Base-by-base conservation (phyloP, 805 yeast genomes). In the Soucietia sequanensis region DNA sequence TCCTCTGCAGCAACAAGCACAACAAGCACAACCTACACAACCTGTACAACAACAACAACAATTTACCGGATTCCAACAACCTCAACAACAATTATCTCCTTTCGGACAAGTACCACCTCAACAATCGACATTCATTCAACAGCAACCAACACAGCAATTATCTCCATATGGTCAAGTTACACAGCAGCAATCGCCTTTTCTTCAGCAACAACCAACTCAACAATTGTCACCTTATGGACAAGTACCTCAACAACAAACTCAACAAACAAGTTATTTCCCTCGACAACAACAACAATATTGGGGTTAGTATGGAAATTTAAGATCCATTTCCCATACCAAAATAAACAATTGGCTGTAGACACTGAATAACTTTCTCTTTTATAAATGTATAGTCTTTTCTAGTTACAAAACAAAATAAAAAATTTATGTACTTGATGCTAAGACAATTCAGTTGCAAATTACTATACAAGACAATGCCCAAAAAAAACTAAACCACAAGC, bases 161-260 rank as follows among this genome's bases (percentile, higher is more conserved):
- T n/a, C n/a, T n/a, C n/a, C n/a, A n/a, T 35, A 29, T 23, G 34
- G 30, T 16, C 38, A 35, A 26, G 5, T 30, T 7, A 31, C 27
- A 17, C 38, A 30, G 17, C 38, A 31, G 20, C 27, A 25, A 14
- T 10, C 27, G 8, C 12, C 6, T 6, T 23, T 23, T n/a, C 30
- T 10, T 10, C 30, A 27, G 15, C 31, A 16, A 4, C 31, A 29
- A 23, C 23, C 23, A n/a, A n/a, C n/a, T 21, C 38, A 18, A 20
- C 52, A 46, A 34, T 42, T 41, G 35, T n/a, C n/a, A n/a, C n/a
- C n/a, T n/a, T 35, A 29, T 23, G 34, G 30, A 23, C 38, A 35
- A 26, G 5, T 30, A 5, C 37, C 27, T 12, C 38, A 30, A 20
- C 38, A 31, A 14, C 27, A 25, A 14, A 23, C 27, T 7, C 12